Conservation (phyloP, 441 rosid genomes). For the Gossypium davidsonii region DNA sequence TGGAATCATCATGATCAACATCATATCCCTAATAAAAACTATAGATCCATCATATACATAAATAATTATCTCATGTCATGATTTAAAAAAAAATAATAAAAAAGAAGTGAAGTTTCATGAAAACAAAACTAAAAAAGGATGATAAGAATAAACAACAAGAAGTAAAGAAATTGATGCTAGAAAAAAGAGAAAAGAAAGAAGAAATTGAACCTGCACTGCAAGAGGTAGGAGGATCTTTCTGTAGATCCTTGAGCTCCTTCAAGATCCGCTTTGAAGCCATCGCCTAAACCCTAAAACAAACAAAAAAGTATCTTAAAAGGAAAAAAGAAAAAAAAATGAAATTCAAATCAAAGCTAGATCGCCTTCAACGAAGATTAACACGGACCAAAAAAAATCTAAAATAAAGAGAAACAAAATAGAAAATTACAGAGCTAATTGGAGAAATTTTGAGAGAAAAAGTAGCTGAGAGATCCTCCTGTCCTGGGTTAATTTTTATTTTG, state of each 20-base stretch:
- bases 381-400: not conserved
- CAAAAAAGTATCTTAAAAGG: not conserved
- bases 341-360: conserved; percentile 27
- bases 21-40: not conserved
- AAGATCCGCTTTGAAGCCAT: conserved; percentile 90
- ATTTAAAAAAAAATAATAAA: not conserved
- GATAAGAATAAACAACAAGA: no score
- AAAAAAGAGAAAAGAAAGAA: not conserved
- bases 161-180: not conserved
- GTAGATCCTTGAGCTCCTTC: conserved; percentile 80
- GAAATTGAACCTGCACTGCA: conserved; percentile 55
- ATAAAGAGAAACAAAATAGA: not conserved
- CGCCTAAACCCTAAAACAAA: conserved; percentile 13
- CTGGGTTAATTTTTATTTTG: not conserved
- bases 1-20: not conserved
- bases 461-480: conserved; percentile 43
- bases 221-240: conserved; percentile 81
- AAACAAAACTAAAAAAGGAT: not conserved
- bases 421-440: not conserved
- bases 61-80: not conserved
- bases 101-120: not conserved
- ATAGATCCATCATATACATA: conserved; percentile 1
- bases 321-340: not conserved
- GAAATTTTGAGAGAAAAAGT: not conserved
- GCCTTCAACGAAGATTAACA: conserved; percentile 3